Evolutionary conservation across 352 stramenopile genomes (phyloP), one percentile per base, ranked within the genome.

Genomic region (Phytophthora sansomeana): DNA sequence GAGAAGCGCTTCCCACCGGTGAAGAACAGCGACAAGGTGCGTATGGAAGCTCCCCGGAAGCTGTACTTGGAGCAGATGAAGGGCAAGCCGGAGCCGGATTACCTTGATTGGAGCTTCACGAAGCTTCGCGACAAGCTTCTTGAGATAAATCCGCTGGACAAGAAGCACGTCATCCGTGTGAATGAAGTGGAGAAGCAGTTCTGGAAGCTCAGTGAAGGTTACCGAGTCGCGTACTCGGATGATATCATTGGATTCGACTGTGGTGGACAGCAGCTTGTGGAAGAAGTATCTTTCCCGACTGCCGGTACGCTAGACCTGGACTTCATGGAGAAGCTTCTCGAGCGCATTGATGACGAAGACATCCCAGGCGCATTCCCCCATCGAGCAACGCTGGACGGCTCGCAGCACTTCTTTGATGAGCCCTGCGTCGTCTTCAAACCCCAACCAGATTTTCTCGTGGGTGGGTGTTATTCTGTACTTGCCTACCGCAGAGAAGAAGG

Each of bases 231-330:
- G 36, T 91, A 90, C 21, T 98, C 92, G 35, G 96, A 98, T 69
- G 80, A 98, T 65, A 94, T 99, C 51, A 93, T 99, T 38, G 96
- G 98, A 49, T 99, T 99, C 74, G 98, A 99, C 83, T 99, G 98
- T 72, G 98, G 98, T 43, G 98, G 97, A 17, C 89, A 99, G 77
- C 98, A 99, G 79, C 97, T 97, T 74, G 98, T 99, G 4, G 93
- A 96, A 44, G 98, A 99, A 81, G 95, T 99, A 10, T 95, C 90
- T 16, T 99, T 99, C 50, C 93, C 96, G 29, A 93, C 82, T 67
- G 56, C 68, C 47, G 84, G 67, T 21, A 94, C 72, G 33, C 52
- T 85, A 19, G 97, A 99, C 43, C 88, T 98, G 8, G 83, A 97
- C 50, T 99, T 98, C 63, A 92, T 99, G 74, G 77, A 97, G 62